Evolutionary conservation across 176 grass and related monocot species (phyloP).

Genomic region (Oryza nivara): DNA sequence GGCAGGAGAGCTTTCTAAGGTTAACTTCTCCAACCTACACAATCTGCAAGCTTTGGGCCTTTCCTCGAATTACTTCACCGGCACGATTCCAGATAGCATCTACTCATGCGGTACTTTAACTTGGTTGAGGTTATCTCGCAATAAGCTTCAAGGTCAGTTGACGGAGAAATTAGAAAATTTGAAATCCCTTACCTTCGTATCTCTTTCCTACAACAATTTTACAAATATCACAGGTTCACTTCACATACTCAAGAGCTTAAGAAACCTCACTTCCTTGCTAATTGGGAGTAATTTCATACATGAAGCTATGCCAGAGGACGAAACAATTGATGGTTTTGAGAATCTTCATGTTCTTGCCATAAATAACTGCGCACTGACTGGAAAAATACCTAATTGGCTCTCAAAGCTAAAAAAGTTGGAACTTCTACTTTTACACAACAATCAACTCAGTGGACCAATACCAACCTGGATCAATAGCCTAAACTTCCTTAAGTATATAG

Average conservation of each 20-base stretch:
- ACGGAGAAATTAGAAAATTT: not conserved
- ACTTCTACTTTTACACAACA: not conserved
- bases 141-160: constrained; percentile 5
- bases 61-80: not conserved
- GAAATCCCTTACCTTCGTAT: not conserved
- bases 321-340: not conserved
- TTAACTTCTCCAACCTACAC: constrained; percentile 25
- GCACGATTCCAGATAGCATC: constrained; percentile 30
- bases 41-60: constrained; percentile 12
- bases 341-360: constrained; percentile 3
- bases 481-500: not conserved
- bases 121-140: not conserved
- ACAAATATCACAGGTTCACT: constrained; percentile 5
- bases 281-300: not conserved
- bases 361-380: not conserved
- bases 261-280: constrained; percentile 2
- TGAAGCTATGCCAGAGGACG: constrained; percentile 10
- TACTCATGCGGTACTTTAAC: constrained; percentile 27
- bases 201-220: not conserved
- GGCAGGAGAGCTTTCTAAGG: constrained; percentile 1
- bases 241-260: constrained; percentile 11
- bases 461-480: constrained; percentile 32
- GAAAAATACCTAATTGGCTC: constrained; percentile 34
- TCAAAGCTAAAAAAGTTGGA: not conserved
- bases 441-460: constrained; percentile 22